Conservation (phyloP, 345 rosid genomes). For the Excoecaria cochinchinensis region DNA sequence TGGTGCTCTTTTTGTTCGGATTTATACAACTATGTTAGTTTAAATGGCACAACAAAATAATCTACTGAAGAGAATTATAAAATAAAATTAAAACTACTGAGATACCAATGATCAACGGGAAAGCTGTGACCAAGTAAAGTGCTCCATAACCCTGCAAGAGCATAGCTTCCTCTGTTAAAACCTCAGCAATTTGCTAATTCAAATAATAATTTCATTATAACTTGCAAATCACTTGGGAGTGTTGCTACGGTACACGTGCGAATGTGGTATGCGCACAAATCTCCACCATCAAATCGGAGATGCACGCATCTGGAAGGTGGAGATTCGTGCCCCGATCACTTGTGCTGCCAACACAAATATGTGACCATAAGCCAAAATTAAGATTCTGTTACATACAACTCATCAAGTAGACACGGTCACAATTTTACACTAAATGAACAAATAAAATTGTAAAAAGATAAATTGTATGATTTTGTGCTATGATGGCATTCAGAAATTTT, state of each 20-base stretch:
- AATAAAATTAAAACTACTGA: constrained; percentile 80
- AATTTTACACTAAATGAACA: not conserved
- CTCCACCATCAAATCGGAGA: too few relatives aligned
- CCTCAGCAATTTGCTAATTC: not conserved
- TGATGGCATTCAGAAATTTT: not conserved
- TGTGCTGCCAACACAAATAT: constrained; percentile 3
- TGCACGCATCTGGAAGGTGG: too few relatives aligned
- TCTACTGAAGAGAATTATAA: constrained; percentile 90
- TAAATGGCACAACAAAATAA: not conserved
- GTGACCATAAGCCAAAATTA: not conserved
- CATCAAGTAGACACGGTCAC: not conserved
- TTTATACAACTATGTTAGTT: not conserved
- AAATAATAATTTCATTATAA: not conserved
- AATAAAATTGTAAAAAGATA: not conserved
- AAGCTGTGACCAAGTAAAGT: constrained; percentile 79
- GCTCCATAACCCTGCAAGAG: constrained; percentile 92
- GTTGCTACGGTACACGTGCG: too few relatives aligned
- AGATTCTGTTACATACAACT: not conserved
- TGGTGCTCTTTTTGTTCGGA: not conserved
- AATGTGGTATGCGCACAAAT: too few relatives aligned
- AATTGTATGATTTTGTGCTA: too few relatives aligned
- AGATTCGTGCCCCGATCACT: not conserved
- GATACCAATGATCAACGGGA: constrained; percentile 86
- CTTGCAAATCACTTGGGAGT: not conserved
- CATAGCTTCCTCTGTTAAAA: constrained; percentile 19